Evolutionary conservation across 2,329 filamentous ascomycete species (phyloP).

Genomic region (Clonostachys byssicola): DNA sequence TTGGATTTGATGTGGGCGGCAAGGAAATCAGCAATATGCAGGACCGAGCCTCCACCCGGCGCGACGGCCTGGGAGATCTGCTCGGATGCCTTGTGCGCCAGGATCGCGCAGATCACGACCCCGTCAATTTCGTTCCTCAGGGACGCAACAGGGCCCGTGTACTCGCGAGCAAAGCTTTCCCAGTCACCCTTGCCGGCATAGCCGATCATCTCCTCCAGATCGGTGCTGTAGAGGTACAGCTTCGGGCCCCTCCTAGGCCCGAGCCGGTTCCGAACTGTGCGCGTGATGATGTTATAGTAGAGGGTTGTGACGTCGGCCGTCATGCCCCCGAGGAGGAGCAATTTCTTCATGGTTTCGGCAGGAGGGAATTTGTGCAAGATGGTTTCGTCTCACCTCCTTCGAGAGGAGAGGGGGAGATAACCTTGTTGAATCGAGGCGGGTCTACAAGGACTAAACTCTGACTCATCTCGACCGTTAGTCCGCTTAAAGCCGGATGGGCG

Average conservation of each 20-base stretch:
- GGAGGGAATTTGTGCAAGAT: too few relatives aligned
- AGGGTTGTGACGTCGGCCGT: conserved; percentile 6
- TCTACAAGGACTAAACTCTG: too few relatives aligned
- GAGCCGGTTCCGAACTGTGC: conserved; percentile 1
- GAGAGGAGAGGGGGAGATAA: too few relatives aligned
- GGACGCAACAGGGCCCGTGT: conserved; percentile 1
- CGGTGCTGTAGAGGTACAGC: conserved; percentile 5
- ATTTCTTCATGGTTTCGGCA: conserved; percentile 1
- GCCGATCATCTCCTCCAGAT: conserved; percentile 4
- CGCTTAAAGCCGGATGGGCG: too few relatives aligned
- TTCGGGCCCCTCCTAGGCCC: conserved; percentile 3
- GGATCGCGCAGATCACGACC: conserved; percentile 5
- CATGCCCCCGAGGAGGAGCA: conserved; percentile 7
- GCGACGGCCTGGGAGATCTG: conserved; percentile 1
- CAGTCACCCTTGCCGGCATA: conserved; percentile 1
- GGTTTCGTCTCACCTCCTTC: too few relatives aligned
- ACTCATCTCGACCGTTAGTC: too few relatives aligned
- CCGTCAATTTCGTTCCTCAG: conserved; percentile 1
- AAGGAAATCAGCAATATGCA: conserved; percentile 4
- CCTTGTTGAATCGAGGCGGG: too few relatives aligned
- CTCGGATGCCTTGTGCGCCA: conserved; percentile 4
- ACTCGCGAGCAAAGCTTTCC: conserved; percentile 1
- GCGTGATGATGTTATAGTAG: conserved; percentile 6
- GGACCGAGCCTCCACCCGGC: background rate
- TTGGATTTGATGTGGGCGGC: conserved; percentile 1